phyloP scores from a whole-genome alignment of 257 asterid species.

The Rhazya stricta region DNA sequence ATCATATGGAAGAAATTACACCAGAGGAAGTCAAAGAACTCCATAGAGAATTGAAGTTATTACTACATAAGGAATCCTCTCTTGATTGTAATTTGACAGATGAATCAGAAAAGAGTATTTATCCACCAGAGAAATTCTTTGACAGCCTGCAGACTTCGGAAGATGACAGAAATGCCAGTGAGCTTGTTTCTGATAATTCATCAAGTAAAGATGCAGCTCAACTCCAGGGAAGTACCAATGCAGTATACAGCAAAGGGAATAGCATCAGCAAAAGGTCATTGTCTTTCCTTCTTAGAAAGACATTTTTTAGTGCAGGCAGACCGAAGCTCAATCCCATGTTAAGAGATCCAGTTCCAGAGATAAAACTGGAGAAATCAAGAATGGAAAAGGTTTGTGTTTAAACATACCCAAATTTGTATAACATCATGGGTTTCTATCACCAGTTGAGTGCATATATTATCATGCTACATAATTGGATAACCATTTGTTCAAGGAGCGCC shows the following conservation, averaged over 20 bases:
- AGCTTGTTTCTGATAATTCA: slow-evolving; percentile 3
- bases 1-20: slow-evolving; percentile 14
- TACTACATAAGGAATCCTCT: slow-evolving; percentile 21
- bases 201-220: slow-evolving; percentile 15
- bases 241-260: slow-evolving; percentile 27
- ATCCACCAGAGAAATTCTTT: slow-evolving; percentile 30
- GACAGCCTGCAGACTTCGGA: slow-evolving; percentile 26
- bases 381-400: slow-evolving; percentile 54
- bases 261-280: slow-evolving; percentile 46
- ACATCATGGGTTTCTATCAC: too few relatives aligned
- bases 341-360: slow-evolving; percentile 45
- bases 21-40: slow-evolving; percentile 33
- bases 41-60: slow-evolving; percentile 29
- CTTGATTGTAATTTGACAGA: slow-evolving; percentile 12
- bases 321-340: slow-evolving; percentile 28
- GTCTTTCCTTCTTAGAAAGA: slow-evolving; percentile 55
- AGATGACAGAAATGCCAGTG: slow-evolving; percentile 12
- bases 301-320: slow-evolving; percentile 44
- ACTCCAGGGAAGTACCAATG: slow-evolving; percentile 22
- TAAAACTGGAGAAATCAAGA: slow-evolving; percentile 46
- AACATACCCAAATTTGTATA: not conserved
- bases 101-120: slow-evolving; percentile 27
- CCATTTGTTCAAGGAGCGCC: too few relatives aligned
- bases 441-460: too few relatives aligned
- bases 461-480: too few relatives aligned